Conservation (phyloP, 352 stramenopile species). For the Aphanomyces stellatus region DNA sequence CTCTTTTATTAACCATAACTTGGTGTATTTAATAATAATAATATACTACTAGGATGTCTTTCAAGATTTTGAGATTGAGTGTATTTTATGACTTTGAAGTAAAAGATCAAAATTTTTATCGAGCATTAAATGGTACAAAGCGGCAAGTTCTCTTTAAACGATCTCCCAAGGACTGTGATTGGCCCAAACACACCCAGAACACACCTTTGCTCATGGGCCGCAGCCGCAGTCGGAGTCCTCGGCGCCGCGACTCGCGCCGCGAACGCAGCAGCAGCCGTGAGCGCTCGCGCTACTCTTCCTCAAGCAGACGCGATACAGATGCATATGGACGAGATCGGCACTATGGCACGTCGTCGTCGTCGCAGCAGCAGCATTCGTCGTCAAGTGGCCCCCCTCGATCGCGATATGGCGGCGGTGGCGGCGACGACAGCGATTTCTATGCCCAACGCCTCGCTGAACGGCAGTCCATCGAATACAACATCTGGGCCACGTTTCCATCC, state of each 20-base stretch:
- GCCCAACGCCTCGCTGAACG: constrained; percentile 60
- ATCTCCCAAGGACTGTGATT: too few species aligned
- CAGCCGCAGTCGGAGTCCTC: constrained; percentile 22
- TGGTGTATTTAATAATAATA: too few species aligned
- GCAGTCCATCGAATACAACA: constrained; percentile 49
- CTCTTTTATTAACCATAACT: too few species aligned
- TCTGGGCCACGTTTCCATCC: constrained; percentile 68
- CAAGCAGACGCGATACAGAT: neutral
- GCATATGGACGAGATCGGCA: neutral
- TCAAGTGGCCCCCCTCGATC: neutral
- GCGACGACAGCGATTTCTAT: constrained; percentile 37
- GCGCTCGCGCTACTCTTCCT: neutral
- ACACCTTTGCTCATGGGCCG: neutral
- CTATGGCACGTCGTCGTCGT: too few species aligned
- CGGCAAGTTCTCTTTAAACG: too few species aligned
- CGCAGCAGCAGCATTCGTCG: too few species aligned
- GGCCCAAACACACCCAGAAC: too few species aligned
- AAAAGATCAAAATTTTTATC: too few species aligned
- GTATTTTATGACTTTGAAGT: too few species aligned
- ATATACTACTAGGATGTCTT: too few species aligned
- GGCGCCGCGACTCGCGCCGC: constrained; percentile 15
- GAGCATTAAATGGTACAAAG: too few species aligned
- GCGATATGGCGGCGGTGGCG: neutral
- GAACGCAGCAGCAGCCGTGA: constrained; percentile 13
- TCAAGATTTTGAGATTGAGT: too few species aligned